Base-by-base conservation (phyloP, 352 stramenopile species). In the Peronospora belbahrii region DNA sequence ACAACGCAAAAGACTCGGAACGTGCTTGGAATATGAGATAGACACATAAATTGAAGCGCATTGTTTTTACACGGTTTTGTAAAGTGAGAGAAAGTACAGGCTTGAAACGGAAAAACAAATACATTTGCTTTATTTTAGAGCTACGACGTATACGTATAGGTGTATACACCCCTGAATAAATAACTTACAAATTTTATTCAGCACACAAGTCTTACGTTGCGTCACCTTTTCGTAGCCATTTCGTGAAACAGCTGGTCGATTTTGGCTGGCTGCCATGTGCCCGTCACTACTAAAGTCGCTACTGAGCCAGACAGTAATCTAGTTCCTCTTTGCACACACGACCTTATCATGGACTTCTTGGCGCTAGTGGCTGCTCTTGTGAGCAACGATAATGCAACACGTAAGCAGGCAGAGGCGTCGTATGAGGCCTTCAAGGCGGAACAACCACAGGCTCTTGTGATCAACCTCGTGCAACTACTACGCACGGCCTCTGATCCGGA, bases 321-420 rank as follows among this genome's bases (percentile, higher is more conserved):
- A 30, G 10, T 35, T 23, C 17, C 27, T 17, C 33, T 17, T 10
- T 34, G 2, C 28, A 32, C 41, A 34, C 30, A 9, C 10, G 13
- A 50, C 28, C 13, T 19, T 7, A 20, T 34, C 42, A 88, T 88
- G 76, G 74, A 88, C 68, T 88, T 88, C 57, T 56, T 59, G 30
- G 60, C 69, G 54, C 74, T 90, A 39, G 67, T 88, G 50, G 71
- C 67, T 49, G 74, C 79, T 67, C 74, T 90, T 30, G 78, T 80
- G 65, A 70, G 71, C 67, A 85, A 70, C 46, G 79, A 90, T 67
- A 87, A 88, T 47, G 50, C 52, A 6, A 60, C 63, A 48, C 79
- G 79, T 56, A 83, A 84, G 65, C 67, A 81, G 43, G 79, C 82
- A 11, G 82, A 93, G 51, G 58, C 71, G n/a, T 66, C 71, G 25